A percentile compares a stretch with the other conserved stretches of the same genome.
These are phyloP conservation scores for Silene noctiflora DNA, from an alignment of 179 eudicot genomes.

Conservation along the genomic window DNA sequence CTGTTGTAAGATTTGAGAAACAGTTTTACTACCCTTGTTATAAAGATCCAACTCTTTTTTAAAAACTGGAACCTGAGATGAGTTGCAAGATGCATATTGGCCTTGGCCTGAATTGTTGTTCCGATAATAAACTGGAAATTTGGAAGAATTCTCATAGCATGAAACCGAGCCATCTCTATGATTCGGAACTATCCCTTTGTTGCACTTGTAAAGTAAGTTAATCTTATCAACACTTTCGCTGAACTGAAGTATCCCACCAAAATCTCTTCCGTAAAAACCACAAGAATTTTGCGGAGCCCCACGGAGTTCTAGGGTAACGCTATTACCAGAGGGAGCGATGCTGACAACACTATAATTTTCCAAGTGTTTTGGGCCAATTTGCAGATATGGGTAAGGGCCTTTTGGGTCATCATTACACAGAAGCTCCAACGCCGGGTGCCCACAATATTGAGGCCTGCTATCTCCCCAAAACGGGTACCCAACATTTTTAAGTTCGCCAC, in stretches of 20 bases:
- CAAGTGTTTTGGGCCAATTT: neutral
- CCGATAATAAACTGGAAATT: constrained; percentile 1
- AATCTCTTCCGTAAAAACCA: neutral
- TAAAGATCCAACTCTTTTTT: neutral
- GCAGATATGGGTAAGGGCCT: neutral
- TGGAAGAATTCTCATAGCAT: neutral
- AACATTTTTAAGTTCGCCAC: constrained; percentile 8
- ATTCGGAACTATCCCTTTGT: neutral
- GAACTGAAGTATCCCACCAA: constrained; percentile 3
- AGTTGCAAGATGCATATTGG: neutral
- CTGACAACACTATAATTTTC: neutral
- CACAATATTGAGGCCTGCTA: constrained; percentile 20
- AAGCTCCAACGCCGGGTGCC: constrained; percentile 23
- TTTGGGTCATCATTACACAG: constrained; percentile 5
- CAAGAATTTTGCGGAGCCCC: neutral
- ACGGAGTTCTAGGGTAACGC: neutral
- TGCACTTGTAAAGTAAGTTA: constrained; percentile 36
- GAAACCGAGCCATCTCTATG: neutral
- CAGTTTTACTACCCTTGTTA: neutral
- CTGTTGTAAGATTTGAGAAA: neutral
- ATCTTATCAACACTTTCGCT: constrained; percentile 20
- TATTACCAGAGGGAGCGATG: neutral
- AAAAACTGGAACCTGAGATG: neutral
- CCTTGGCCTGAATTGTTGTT: constrained; percentile 3
- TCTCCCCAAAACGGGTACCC: constrained; percentile 25